Conservation (phyloP, 352 stramenopile genomes). For the Phytophthora fragariaefolia region DNA sequence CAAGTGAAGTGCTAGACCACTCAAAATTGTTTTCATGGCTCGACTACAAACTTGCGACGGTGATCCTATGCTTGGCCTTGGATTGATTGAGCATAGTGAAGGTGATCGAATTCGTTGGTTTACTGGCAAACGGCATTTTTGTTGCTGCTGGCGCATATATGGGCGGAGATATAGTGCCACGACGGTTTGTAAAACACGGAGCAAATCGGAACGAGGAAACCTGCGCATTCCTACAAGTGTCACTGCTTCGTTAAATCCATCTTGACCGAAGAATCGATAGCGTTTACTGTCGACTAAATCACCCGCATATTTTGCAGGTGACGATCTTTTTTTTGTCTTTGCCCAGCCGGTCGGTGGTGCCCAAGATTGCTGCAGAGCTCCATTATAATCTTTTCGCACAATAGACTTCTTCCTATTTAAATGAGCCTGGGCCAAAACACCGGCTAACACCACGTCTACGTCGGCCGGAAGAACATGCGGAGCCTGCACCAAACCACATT, state of each 20-base stretch:
- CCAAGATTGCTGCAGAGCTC: constrained; percentile 15
- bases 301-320: constrained; percentile 15
- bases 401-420: constrained; percentile 57
- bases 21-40: constrained; percentile 56
- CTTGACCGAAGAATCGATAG: constrained; percentile 72
- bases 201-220: constrained; percentile 62
- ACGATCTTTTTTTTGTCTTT: constrained; percentile 23
- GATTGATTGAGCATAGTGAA: constrained; percentile 9
- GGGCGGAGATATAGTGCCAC: constrained; percentile 60
- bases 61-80: constrained; percentile 10
- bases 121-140: background rate
- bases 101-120: constrained; percentile 22
- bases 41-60: constrained; percentile 35
- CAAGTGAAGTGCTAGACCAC: constrained; percentile 54
- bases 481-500: constrained; percentile 64
- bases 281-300: constrained; percentile 38
- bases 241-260: constrained; percentile 75
- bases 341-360: constrained; percentile 30
- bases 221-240: constrained; percentile 68
- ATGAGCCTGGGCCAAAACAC: constrained; percentile 62
- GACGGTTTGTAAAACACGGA: constrained; percentile 59
- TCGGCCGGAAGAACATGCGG: constrained; percentile 55
- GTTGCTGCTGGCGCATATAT: constrained; percentile 34
- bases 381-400: constrained; percentile 60
- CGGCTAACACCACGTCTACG: constrained; percentile 72